Evolutionary conservation across 78 protist genomes (phyloP), one percentile per base, ranked within the genome.

Genomic region (Polysphondylium violaceum): DNA sequence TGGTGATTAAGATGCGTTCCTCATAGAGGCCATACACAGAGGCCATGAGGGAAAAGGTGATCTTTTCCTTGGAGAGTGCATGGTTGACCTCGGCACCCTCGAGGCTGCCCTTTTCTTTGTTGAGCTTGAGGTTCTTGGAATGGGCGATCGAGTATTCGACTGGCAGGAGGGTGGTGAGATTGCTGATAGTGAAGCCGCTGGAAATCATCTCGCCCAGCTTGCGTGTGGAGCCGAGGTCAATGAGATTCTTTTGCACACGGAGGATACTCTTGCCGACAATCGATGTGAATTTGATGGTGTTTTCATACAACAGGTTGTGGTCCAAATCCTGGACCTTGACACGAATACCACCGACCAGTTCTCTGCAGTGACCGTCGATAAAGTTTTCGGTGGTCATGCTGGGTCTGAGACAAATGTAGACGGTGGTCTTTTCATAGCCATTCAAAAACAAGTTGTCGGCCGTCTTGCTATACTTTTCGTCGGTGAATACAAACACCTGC

Each of bases 321-420:
- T 76, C 78, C 14, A 43, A 36, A 47, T 78, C 94, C 6, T 76
- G 77, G 2, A 88, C 94, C 31, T 88, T 88, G 36, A 88, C 61
- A 35, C 94, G 19, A 47, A 88, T 78, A 75, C 94, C 94, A 60
- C 94, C 94, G 19, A 88, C 55, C 79, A 88, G 67, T 29, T 88
- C 87, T 67, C 94, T 74, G 27, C 94, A 88, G 23, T 88, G 94
- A 21, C 94, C 94, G 59, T 88, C 87, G 17, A 78, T 56, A 56
- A 76, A 88, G 47, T 78, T 73, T 31, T 88, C 94, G 27, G 83
- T 59, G 4, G 86, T 88, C 89, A 78, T 78, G 19, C 73, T 51
- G 19, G 94, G 94, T 55, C 69, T 81, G 21, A 88, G 56, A 47
- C 94, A 88, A 50, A 88, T 88, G 25, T 76, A 78, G 16, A 88